Conservation (phyloP, 805 yeast species). For the Saccharomycopsis malanga region DNA sequence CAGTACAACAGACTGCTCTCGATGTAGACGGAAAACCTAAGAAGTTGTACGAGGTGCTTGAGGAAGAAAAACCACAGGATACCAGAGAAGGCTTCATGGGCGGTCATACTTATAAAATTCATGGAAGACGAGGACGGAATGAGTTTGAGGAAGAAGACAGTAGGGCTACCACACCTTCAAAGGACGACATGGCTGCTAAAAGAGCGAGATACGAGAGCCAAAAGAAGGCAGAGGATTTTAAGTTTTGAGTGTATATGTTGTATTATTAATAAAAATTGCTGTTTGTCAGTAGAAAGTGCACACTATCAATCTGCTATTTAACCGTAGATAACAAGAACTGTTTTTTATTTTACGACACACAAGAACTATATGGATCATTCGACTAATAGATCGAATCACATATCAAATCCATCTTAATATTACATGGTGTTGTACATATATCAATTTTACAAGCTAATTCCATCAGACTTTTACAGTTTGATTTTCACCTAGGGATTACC, state of each 20-base stretch:
- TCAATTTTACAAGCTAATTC: no score
- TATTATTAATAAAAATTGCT: no score
- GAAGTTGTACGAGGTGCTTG: conserved; percentile 18
- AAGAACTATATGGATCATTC: no score
- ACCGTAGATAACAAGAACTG: no score
- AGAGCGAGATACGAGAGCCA: conserved; percentile 12
- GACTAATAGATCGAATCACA: no score
- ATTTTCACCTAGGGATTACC: no score
- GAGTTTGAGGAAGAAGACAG: conserved; percentile 7
- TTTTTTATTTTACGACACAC: no score
- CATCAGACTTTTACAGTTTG: no score
- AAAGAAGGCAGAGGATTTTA: background rate
- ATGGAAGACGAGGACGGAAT: conserved; percentile 1
- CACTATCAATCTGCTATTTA: no score
- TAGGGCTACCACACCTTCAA: background rate
- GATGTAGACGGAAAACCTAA: conserved; percentile 8
- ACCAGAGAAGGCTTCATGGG: conserved; percentile 10
- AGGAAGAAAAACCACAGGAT: conserved; percentile 9
- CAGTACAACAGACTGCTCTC: background rate
- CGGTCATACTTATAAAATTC: conserved; percentile 11
- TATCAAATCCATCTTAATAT: no score
- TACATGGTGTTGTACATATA: no score
- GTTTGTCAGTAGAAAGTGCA: no score
- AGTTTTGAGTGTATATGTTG: conserved; percentile 1
- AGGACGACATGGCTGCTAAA: conserved; percentile 7